Percentiles rank a stretch among this genome's conserved stretches.
Conservation (phyloP, 768 basidiomycete species). For the Boletus rufocinnamomeus region DNA sequence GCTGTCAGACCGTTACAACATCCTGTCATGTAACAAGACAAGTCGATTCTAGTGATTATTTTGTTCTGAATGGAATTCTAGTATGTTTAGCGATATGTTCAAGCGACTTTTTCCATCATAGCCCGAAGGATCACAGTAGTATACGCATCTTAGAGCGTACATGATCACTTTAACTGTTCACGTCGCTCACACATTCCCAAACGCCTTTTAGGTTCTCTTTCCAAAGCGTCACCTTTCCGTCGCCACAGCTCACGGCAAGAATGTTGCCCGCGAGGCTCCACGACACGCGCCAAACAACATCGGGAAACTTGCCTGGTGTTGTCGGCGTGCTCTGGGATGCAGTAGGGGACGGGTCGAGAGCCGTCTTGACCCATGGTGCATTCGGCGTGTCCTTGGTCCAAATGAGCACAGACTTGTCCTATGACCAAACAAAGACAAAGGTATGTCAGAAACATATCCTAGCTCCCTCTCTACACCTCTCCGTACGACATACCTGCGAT, state of each 20-base stretch:
- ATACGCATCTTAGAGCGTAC: neutral
- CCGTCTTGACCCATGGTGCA: conserved; percentile 76
- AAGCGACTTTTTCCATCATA: neutral
- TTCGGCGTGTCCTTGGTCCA: conserved; percentile 86
- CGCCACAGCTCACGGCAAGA: conserved; percentile 94
- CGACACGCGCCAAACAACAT: conserved; percentile 98
- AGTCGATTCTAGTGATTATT: too few relatives aligned
- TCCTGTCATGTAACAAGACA: too few relatives aligned
- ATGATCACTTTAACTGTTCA: conserved; percentile 65
- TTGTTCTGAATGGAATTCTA: too few relatives aligned
- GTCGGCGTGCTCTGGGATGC: conserved; percentile 45
- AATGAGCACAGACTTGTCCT: conserved; percentile 86
- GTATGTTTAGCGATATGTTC: neutral
- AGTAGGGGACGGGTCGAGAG: conserved; percentile 69
- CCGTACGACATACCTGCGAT: conserved; percentile 60
- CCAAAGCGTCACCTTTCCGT: conserved; percentile 98
- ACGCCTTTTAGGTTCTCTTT: conserved; percentile 94
- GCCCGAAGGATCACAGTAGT: neutral
- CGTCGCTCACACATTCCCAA: conserved; percentile 97
- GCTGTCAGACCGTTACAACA: too few relatives aligned
- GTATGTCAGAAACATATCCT: neutral
- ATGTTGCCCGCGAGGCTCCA: conserved; percentile 98
- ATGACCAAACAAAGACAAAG: neutral
- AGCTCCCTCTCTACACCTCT: neutral
- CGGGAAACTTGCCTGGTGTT: conserved; percentile 82